phyloP scores from a whole-genome alignment of 2,329 filamentous ascomycete genomes.

The Apiospora saccharicola region DNA sequence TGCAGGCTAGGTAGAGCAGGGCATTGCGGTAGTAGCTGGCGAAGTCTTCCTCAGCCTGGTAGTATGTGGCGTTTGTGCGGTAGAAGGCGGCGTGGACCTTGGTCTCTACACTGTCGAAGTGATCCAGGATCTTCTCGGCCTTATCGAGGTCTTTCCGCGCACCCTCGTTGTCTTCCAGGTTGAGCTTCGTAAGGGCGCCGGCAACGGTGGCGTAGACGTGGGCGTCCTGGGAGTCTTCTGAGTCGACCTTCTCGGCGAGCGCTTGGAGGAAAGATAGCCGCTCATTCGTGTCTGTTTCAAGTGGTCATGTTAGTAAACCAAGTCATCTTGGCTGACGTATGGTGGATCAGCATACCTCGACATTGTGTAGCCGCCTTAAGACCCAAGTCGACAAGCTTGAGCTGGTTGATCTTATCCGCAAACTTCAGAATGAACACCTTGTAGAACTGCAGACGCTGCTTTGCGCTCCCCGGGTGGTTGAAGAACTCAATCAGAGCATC shows the following conservation, averaged over 20 bases:
- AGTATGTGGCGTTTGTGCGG: slow-evolving; percentile 92
- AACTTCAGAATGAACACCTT: slow-evolving; percentile 96
- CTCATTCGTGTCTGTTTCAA: slow-evolving; percentile 77
- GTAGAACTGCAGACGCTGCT: slow-evolving; percentile 89
- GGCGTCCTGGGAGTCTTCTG: slow-evolving; percentile 92
- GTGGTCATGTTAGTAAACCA: slow-evolving; percentile 16
- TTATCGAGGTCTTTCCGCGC: slow-evolving; percentile 86
- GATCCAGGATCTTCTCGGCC: slow-evolving; percentile 87
- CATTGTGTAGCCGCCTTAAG: slow-evolving; percentile 88
- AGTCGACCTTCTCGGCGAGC: slow-evolving; percentile 87
- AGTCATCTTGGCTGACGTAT: not conserved
- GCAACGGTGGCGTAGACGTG: slow-evolving; percentile 93
- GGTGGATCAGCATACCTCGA: slow-evolving; percentile 61
- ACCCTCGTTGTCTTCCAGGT: slow-evolving; percentile 79
- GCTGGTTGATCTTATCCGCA: slow-evolving; percentile 97
- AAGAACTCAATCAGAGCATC: slow-evolving; percentile 90
- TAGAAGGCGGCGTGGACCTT: slow-evolving; percentile 97
- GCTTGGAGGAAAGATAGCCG: slow-evolving; percentile 84
- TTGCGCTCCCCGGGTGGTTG: slow-evolving; percentile 78
- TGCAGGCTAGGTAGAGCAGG: slow-evolving; percentile 95
- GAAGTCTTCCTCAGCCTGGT: slow-evolving; percentile 92
- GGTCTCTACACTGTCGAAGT: slow-evolving; percentile 93
- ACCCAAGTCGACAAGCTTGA: slow-evolving; percentile 93
- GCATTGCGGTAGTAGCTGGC: slow-evolving; percentile 97
- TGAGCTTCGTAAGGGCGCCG: slow-evolving; percentile 86